Evolutionary conservation across 768 basidiomycete genomes (phyloP), one percentile per base, ranked within the genome.

Genomic region (Terana coerulea): DNA sequence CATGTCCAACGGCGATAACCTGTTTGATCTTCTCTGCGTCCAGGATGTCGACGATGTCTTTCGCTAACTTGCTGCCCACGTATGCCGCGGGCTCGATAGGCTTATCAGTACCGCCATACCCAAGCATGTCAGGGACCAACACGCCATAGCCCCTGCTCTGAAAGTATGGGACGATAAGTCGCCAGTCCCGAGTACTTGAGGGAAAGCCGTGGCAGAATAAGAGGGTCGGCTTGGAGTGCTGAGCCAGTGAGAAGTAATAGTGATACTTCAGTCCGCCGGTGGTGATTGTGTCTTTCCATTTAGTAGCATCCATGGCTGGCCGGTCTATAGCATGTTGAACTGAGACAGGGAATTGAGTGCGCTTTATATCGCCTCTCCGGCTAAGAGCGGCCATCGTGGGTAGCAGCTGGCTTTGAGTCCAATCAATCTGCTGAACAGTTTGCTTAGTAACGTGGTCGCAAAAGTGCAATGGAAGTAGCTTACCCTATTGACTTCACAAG

Each of bases 121-220:
- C 78, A n/a, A 79, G 69, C 56, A 76, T 68, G 58, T 79, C 77
- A 0, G 77, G 76, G n/a, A 67, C 72, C 41, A 79, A 57, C 9
- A 77, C 28, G 8, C 75, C 71, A 35, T 72, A 75, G 21, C 78
- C 77, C 47, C 61, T 61, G 29, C 63, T 59, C 37, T 64, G 52
- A 59, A 79, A 68, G 59, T 67, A 65, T 39, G 63, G 56, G 53
- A 74, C 65, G 42, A 75, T 70, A 24, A 64, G 58, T 37, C 67
- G 64, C 77, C 77, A 78, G 50, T 72, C 75, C 42, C 45, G 45
- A 4, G 72, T 67, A 1, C 69, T 69, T 0, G 71, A 71, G 0
- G 73, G 75, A 44, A 74, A 78, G 14, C 75, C 75, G 50, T 77
- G 75, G 17, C 77, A 51, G 35, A 77, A 65, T 5, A 78, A 52